These are phyloP conservation scores for Papiliotrema laurentii DNA, from an alignment of 1,284 basidiomycete genomes.

Conservation along the genomic window DNA sequence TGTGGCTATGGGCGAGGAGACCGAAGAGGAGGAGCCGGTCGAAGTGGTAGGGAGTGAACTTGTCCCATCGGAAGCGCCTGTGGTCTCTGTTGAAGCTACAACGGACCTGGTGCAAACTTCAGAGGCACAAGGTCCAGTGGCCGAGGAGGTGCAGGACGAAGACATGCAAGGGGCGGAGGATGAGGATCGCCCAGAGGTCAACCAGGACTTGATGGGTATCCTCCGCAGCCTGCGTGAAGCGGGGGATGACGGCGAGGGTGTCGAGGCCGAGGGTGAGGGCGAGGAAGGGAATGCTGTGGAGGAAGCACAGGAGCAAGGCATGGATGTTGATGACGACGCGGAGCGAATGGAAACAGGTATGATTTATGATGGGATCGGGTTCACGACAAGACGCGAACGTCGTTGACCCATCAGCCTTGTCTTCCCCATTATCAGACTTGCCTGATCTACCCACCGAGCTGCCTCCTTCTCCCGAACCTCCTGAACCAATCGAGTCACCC, in stretches of 20 bases:
- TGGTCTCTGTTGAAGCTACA: not conserved
- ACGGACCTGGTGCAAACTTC: not conserved
- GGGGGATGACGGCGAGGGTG: slow-evolving; percentile 4
- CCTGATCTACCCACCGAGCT: slow-evolving; percentile 22
- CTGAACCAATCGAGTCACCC: not conserved
- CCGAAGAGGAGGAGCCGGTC: not conserved
- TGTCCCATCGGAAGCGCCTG: no score
- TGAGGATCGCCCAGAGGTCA: not conserved
- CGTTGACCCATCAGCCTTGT: no score
- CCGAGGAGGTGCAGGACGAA: not conserved
- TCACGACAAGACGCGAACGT: no score
- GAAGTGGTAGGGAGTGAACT: no score
- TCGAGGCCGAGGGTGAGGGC: slow-evolving; percentile 3
- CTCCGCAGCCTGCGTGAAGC: slow-evolving; percentile 5
- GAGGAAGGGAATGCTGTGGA: not conserved
- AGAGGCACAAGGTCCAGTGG: not conserved
- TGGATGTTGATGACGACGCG: not conserved
- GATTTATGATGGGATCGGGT: not conserved
- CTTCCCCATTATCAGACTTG: slow-evolving; percentile 20
- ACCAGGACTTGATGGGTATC: not conserved
- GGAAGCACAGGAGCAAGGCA: not conserved
- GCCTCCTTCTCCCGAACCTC: slow-evolving; percentile 2
- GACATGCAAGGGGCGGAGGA: slow-evolving; percentile 7
- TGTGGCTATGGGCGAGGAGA: not conserved
- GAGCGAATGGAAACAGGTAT: not conserved